phyloP scores from a whole-genome alignment of 169 alveolate species.

The Eimeria necatrix region DNA sequence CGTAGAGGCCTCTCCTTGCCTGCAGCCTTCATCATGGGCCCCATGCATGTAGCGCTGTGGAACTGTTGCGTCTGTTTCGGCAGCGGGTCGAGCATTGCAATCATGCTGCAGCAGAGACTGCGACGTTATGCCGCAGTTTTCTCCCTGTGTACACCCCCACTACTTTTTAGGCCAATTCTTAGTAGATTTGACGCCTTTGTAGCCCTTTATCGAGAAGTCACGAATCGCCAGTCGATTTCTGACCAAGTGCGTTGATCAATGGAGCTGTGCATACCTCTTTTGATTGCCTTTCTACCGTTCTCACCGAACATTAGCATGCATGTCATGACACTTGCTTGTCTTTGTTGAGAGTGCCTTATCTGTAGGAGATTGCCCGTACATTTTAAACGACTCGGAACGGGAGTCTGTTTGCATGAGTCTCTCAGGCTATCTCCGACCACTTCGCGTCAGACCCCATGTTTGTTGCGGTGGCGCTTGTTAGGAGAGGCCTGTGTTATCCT shows the following conservation, averaged over 20 bases:
- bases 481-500: neutral
- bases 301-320: no score
- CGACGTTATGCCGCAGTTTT: constrained; percentile 25
- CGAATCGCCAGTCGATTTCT: neutral
- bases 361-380: no score
- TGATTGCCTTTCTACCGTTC: no score
- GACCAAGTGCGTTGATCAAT: neutral
- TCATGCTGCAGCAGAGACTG: constrained; percentile 1
- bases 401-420: neutral
- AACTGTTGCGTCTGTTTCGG: constrained; percentile 23
- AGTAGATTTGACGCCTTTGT: neutral
- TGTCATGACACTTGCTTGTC: no score
- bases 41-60: neutral
- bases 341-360: no score
- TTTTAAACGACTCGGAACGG: neutral
- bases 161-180: neutral
- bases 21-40: neutral
- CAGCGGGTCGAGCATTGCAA: neutral
- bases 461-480: constrained; percentile 52
- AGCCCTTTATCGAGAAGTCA: neutral
- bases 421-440: neutral
- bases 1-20: constrained; percentile 8
- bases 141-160: constrained; percentile 20
- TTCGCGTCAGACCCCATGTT: constrained; percentile 46
- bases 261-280: no score